Evolutionary conservation across 169 alveolate species (phyloP).

Genomic region (Babesia sp.): DNA sequence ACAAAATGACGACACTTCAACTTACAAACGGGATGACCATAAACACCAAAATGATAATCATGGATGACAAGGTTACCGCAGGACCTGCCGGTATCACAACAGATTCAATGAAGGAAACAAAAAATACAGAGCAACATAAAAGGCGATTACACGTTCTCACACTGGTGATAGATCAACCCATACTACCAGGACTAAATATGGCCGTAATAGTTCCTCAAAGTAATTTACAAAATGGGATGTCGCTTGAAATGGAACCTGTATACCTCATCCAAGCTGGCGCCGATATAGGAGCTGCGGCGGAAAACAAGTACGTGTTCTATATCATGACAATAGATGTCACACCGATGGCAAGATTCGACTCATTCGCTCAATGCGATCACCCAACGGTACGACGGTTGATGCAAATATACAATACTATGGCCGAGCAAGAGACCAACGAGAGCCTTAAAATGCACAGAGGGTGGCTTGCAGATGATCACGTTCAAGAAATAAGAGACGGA

Average conservation of each 20-base stretch:
- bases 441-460: conserved; percentile 18
- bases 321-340: conserved; percentile 13
- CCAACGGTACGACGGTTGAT: conserved; percentile 9
- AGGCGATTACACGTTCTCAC: conserved; percentile 23
- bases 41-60: conserved; percentile 7
- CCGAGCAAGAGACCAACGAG: not conserved
- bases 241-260: conserved; percentile 12
- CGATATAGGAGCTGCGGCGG: conserved; percentile 44
- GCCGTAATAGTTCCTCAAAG: conserved; percentile 11
- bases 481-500: not conserved
- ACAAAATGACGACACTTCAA: not conserved
- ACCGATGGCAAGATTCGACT: not conserved
- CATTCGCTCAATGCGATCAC: conserved; percentile 10
- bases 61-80: conserved; percentile 16
- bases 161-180: conserved; percentile 8
- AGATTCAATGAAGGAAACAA: not conserved
- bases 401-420: not conserved
- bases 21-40: conserved; percentile 13
- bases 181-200: conserved; percentile 26
- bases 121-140: not conserved
- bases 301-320: conserved; percentile 33
- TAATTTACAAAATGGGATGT: not conserved
- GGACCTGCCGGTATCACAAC: not conserved
- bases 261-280: conserved; percentile 41
- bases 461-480: conserved; percentile 4